These are phyloP conservation scores for Pseudonectria buxi DNA, from an alignment of 2,329 filamentous ascomycete species.

Conservation along the genomic window DNA sequence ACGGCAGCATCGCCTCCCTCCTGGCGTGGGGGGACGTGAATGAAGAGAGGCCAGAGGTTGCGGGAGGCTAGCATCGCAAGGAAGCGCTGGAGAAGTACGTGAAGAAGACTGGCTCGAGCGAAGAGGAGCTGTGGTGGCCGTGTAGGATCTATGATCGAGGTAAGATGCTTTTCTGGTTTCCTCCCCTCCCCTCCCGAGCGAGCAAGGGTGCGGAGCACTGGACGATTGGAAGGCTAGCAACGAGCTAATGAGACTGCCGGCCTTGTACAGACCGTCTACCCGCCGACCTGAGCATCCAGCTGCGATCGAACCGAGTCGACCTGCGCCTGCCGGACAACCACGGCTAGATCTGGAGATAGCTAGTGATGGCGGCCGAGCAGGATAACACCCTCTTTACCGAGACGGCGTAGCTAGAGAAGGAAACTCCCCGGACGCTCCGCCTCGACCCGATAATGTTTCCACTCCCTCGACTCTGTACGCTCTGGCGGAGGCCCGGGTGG, in stretches of 20 bases:
- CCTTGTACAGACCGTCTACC: conserved; percentile 2
- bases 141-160: conserved; percentile 10
- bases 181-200: no score
- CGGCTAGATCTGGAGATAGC: conserved; percentile 10
- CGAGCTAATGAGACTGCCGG: background rate
- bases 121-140: conserved; percentile 8
- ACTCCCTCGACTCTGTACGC: background rate
- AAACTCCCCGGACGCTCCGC: background rate
- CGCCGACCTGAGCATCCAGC: conserved; percentile 5
- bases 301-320: conserved; percentile 7
- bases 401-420: conserved; percentile 2
- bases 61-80: conserved; percentile 10
- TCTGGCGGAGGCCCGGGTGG: conserved; percentile 4
- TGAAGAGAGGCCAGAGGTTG: conserved; percentile 4
- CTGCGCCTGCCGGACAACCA: conserved; percentile 7
- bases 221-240: no score
- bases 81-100: conserved; percentile 6
- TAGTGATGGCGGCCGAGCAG: conserved; percentile 1
- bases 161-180: conserved; percentile 2
- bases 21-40: conserved; percentile 3
- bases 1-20: conserved; percentile 4
- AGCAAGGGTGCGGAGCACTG: no score
- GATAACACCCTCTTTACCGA: conserved; percentile 2
- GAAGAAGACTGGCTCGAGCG: background rate
- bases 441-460: conserved; percentile 1